phyloP scores from a whole-genome alignment of 202 grass and related monocot genomes.

The Zizania palustris region DNA sequence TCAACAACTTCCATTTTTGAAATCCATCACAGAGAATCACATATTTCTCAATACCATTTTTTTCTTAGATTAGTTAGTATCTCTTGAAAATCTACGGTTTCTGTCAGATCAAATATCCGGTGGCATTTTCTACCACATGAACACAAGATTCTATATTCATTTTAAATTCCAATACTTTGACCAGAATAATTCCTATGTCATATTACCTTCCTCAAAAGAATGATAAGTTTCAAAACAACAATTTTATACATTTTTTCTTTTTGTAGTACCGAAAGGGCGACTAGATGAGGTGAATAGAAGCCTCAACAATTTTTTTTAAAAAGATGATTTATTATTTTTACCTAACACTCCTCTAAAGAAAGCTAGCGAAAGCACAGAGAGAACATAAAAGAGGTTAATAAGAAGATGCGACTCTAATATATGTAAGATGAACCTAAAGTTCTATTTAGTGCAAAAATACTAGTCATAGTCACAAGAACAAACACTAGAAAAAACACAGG shows the following conservation, averaged over 20 bases:
- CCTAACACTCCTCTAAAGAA: too few species aligned
- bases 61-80: slow-evolving; percentile 10
- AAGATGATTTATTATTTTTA: too few species aligned
- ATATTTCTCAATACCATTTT: slow-evolving; percentile 10
- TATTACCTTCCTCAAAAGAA: not conserved
- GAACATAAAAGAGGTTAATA: too few species aligned
- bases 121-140: slow-evolving; percentile 14
- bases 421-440: too few species aligned
- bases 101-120: slow-evolving; percentile 10
- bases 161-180: slow-evolving; percentile 25
- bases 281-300: too few species aligned
- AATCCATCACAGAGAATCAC: slow-evolving; percentile 7
- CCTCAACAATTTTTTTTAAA: too few species aligned
- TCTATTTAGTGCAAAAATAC: too few species aligned
- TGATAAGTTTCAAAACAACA: not conserved
- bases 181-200: slow-evolving; percentile 1
- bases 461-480: too few species aligned
- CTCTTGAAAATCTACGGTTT: slow-evolving; percentile 22
- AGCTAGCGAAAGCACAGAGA: too few species aligned
- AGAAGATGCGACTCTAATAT: too few species aligned
- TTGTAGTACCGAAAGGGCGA: too few species aligned
- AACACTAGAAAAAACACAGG: too few species aligned
- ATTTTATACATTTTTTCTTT: slow-evolving; percentile 32
- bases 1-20: slow-evolving; percentile 26
- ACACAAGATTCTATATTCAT: not conserved